Conservation (phyloP, 805 yeast genomes). For the Nakazawaea ambrosiae region DNA sequence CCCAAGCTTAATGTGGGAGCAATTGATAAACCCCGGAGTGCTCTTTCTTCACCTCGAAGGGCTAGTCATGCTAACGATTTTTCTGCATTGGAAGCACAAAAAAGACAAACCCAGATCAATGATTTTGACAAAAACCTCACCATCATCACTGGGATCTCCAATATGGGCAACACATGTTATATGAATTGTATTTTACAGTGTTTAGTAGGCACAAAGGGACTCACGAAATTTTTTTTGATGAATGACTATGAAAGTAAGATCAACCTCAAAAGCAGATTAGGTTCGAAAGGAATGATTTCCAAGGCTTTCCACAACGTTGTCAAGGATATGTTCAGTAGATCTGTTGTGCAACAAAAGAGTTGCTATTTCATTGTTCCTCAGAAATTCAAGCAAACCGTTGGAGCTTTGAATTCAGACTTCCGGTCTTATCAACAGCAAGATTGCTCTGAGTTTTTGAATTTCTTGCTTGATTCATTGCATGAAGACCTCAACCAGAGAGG, state of each 20-base stretch:
- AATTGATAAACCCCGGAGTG: slow-evolving; percentile 5
- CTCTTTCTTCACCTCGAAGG: slow-evolving; percentile 2
- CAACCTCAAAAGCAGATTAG: slow-evolving; percentile 65
- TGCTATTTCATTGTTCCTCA: slow-evolving; percentile 45
- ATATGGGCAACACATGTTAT: slow-evolving; percentile 88
- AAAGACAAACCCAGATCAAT: slow-evolving; percentile 5
- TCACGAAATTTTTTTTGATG: slow-evolving; percentile 55
- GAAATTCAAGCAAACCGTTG: slow-evolving; percentile 60
- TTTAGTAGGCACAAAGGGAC: slow-evolving; percentile 61
- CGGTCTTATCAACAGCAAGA: slow-evolving; percentile 74
- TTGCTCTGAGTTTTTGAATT: slow-evolving; percentile 75
- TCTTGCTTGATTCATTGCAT: slow-evolving; percentile 67
- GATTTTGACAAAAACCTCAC: slow-evolving; percentile 17
- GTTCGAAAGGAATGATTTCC: slow-evolving; percentile 76
- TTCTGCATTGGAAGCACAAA: slow-evolving; percentile 4
- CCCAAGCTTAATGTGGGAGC: neutral
- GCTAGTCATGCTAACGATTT: neutral
- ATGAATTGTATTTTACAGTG: slow-evolving; percentile 91
- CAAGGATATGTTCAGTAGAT: slow-evolving; percentile 41
- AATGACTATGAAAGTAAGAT: slow-evolving; percentile 60
- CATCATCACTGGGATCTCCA: slow-evolving; percentile 64
- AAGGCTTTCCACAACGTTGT: slow-evolving; percentile 58
- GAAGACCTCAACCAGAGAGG: slow-evolving; percentile 76
- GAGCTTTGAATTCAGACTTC: slow-evolving; percentile 59
- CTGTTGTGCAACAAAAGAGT: slow-evolving; percentile 13